Base-by-base conservation (phyloP, 1,139 yeast genomes). In the Hyphopichia burtonii region DNA sequence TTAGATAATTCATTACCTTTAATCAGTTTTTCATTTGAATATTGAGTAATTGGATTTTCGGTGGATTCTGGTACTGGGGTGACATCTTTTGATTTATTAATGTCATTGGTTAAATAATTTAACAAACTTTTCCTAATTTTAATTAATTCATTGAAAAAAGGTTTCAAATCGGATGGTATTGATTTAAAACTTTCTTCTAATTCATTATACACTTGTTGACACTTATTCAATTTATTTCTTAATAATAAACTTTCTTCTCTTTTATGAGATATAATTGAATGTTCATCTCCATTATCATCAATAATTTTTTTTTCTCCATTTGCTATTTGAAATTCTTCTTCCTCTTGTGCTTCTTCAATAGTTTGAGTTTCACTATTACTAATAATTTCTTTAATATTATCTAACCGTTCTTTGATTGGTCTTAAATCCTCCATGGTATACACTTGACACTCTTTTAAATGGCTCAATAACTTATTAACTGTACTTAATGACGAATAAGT, bases 401-500 rank as follows among this genome's bases (percentile, higher is more conserved):
- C 71, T 47, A 90, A 71, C 45, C 97, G 74, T 39, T 73, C 78
- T 43, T 79, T 74, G 40, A 91, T 86, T 2, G 96, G 96, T 46
- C 72, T 68, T 49, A 90, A 75, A 58, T 93, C 98, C 52, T 85
- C 88, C 46, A 80, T 80, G 1, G 97, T 90, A 62, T 83, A 90
- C 15, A 87, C 88, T 44, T 82, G 82, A 43, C 89, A 80, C 55
- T 87, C 96, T 51, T 80, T 78, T 47, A 91, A 70, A 63, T 91
- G 98, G 47, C 82, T 86, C 50, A 93, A 71, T 45, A 93, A 68
- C 53, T 93, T 80, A 63, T 82, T 82, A 10, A 93, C 96, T 0
- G 97, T 88, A 36, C 90, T 76, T 38, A 91, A 69, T 7, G 96
- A 86, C 8, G 96, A 90, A 64, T 86, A 93, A 1, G 96, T 88